Evolutionary conservation across 1,284 basidiomycete species (phyloP), one percentile per base, ranked within the genome.

Genomic region (Wolfiporia cocos): DNA sequence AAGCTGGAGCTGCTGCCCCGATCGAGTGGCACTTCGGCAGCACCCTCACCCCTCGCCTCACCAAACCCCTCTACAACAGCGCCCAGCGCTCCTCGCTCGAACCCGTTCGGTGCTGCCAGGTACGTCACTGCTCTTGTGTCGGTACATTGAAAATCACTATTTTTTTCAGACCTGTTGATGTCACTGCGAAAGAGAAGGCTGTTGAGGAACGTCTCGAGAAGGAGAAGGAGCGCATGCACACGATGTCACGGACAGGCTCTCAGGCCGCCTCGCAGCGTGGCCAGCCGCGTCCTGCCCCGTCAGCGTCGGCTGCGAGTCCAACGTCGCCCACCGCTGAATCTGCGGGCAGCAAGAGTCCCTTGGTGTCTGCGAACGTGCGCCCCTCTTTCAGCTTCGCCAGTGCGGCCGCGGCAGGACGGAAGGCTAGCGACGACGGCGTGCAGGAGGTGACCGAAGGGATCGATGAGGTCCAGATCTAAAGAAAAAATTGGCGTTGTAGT

Each of bases 101-200:
- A 77, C 58, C 92, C 94, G 2, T 98, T 98, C 60, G 95, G 95
- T 43, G 73, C 76, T 39, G 95, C 95, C 31, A 83, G 68, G 85
- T 88, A 55, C 47, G 76, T 59, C 34, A 39, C 9, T 32, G 5
- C 23, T 34, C 15, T 18, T 37, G 10, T 7, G 32, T 26, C 20
- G 28, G 21, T 21, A 26, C 40, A 33, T 26, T 39, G 41, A 14
- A 31, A 23, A 38, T 36, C 22, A 20, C 31, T 26, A 28, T 21
- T 26, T 37, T 43, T 20, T 29, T 4, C 45, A 92, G 88, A 56
- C 92, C 94, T 11, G 86, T 97, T 24, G 92, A 97, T 62, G 81
- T 86, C 6, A 70, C 83, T 17, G 70, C 75, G 2, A 79, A 81
- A 42, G 92, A 97, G 58, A 77, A 76, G 40, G 86, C 80, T 58